These are phyloP conservation scores for Chaetomium strumarium DNA, from an alignment of 2,329 filamentous ascomycete species.

Conservation along the genomic window DNA sequence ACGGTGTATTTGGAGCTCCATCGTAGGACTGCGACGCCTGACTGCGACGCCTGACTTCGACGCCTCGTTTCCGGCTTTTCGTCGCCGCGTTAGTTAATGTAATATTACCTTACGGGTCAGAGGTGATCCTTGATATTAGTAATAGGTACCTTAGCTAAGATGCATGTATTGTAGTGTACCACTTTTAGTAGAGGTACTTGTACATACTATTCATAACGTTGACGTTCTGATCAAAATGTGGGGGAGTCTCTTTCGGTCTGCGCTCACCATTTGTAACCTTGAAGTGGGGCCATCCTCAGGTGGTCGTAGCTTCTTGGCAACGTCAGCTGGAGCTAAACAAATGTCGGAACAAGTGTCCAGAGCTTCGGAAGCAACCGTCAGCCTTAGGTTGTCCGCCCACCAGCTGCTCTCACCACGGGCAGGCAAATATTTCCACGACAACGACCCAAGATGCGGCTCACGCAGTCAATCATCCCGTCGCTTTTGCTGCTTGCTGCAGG, in stretches of 20 bases:
- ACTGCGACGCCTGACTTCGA: too few relatives aligned
- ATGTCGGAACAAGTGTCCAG: constrained; percentile 28
- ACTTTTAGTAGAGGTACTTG: too few relatives aligned
- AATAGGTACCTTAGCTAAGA: too few relatives aligned
- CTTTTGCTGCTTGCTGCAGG: constrained; percentile 44
- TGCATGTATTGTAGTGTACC: too few relatives aligned
- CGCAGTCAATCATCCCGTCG: constrained; percentile 35
- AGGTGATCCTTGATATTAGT: too few relatives aligned
- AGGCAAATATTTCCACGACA: constrained; percentile 3
- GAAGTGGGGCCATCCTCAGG: not conserved
- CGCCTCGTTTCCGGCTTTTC: too few relatives aligned
- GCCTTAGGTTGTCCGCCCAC: constrained; percentile 14
- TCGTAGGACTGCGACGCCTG: too few relatives aligned
- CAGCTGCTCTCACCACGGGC: constrained; percentile 14
- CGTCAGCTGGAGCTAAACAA: constrained; percentile 21
- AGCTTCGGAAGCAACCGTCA: constrained; percentile 18
- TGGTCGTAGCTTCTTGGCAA: constrained; percentile 15
- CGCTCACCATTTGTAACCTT: not conserved
- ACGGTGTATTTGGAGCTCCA: too few relatives aligned
- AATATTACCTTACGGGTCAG: too few relatives aligned
- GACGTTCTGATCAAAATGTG: too few relatives aligned
- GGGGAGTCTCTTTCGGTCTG: not conserved
- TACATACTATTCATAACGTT: too few relatives aligned
- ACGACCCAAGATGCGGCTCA: constrained; percentile 36
- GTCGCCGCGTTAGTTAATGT: too few relatives aligned